Evolutionary conservation across 805 yeast genomes (phyloP).

Genomic region (Saturnispora serradocipensis): DNA sequence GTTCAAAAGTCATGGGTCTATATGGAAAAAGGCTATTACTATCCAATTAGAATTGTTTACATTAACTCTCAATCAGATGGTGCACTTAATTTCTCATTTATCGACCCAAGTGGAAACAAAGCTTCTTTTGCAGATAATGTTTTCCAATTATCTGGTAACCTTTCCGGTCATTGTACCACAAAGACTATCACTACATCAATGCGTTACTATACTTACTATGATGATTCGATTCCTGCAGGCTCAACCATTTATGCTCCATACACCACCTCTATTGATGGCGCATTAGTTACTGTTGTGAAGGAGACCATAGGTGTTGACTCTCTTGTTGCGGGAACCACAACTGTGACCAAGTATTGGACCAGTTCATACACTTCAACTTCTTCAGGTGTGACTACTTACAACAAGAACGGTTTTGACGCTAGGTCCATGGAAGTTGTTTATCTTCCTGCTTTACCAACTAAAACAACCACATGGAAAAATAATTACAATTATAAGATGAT

Average conservation of each 20-base stretch:
- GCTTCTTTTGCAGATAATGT: neutral
- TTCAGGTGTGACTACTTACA: neutral
- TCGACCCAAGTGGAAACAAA: constrained; percentile 9
- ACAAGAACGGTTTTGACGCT: neutral
- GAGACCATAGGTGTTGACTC: constrained; percentile 7
- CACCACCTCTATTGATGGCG: neutral
- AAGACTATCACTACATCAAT: neutral
- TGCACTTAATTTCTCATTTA: constrained; percentile 9
- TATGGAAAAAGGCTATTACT: constrained; percentile 11
- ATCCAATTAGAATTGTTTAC: constrained; percentile 17
- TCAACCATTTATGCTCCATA: constrained; percentile 4
- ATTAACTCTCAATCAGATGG: constrained; percentile 11
- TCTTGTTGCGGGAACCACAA: neutral
- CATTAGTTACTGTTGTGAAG: neutral
- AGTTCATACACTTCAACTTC: neutral
- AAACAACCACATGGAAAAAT: constrained; percentile 3
- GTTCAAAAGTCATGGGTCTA: constrained; percentile 8
- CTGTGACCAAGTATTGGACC: neutral
- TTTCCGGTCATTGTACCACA: constrained; percentile 1
- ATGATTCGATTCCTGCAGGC: constrained; percentile 1
- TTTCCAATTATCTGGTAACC: neutral
- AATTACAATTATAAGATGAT: neutral
- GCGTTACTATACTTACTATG: constrained; percentile 3
- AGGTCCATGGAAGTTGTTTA: neutral
- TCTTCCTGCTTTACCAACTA: constrained; percentile 4